Conservation (phyloP, 1,284 basidiomycete genomes). For the Malassezia slooffiae region DNA sequence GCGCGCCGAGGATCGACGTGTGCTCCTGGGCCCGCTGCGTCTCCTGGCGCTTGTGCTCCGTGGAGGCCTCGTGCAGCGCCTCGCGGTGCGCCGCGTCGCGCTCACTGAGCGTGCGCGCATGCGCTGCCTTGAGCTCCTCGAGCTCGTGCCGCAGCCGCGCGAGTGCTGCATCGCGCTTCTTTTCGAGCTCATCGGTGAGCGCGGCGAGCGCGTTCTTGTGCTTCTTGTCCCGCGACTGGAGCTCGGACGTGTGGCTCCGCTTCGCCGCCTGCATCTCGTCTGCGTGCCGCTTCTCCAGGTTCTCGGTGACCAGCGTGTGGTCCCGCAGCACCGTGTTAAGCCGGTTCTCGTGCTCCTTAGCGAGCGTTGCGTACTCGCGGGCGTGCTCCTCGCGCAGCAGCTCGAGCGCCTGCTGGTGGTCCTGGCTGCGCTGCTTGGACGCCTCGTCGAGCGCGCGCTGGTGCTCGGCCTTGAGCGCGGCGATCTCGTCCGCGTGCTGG, state of each 20-base stretch:
- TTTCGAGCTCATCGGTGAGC: conserved; percentile 3
- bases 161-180: neutral
- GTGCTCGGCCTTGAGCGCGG: neutral
- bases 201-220: neutral
- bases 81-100: neutral
- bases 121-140: no score
- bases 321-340: neutral
- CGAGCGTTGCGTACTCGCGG: neutral
- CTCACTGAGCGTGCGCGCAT: neutral
- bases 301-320: neutral
- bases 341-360: neutral
- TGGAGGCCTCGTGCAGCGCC: neutral
- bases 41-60: neutral
- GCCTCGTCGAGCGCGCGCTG: neutral
- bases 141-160: neutral
- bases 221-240: neutral
- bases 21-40: neutral
- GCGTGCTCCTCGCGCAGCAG: neutral
- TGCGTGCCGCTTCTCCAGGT: neutral
- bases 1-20: neutral
- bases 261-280: no score
- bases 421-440: neutral
- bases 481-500: neutral
- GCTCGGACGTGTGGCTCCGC: neutral
- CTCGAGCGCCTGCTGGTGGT: neutral